These are phyloP conservation scores for Macrotyloma uniflorum DNA, from an alignment of 306 rosid genomes.

Conservation along the genomic window DNA sequence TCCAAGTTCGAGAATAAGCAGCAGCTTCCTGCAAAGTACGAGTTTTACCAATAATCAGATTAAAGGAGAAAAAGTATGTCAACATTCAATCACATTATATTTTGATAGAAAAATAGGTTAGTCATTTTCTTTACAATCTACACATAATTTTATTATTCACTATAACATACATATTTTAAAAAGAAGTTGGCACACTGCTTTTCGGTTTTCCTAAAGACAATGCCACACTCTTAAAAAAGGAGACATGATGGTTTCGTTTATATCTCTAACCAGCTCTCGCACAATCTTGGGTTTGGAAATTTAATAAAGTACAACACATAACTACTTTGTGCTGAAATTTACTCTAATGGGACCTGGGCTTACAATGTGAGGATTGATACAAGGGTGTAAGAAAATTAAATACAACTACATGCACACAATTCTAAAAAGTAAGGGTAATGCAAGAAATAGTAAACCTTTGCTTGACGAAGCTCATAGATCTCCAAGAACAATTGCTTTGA, in stretches of 20 bases:
- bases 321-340: constrained; percentile 8
- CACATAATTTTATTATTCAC: constrained; percentile 3
- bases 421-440: constrained; percentile 25
- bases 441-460: constrained; percentile 67
- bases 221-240: constrained; percentile 18
- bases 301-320: neutral
- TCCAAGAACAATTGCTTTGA: constrained; percentile 95
- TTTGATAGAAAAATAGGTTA: constrained; percentile 6
- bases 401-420: neutral
- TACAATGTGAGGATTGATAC: neutral
- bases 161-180: constrained; percentile 1
- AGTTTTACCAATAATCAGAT: constrained; percentile 26
- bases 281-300: neutral
- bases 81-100: constrained; percentile 10
- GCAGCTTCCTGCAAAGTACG: constrained; percentile 88
- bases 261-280: neutral
- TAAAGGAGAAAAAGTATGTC: constrained; percentile 5
- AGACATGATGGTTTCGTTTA: neutral
- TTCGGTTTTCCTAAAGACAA: constrained; percentile 21
- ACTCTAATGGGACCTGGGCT: neutral
- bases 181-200: neutral
- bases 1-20: constrained; percentile 97
- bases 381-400: neutral
- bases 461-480: constrained; percentile 96
- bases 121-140: neutral